phyloP scores from a whole-genome alignment of 164 flowering plant genomes.

The Magnolia officinalis region DNA sequence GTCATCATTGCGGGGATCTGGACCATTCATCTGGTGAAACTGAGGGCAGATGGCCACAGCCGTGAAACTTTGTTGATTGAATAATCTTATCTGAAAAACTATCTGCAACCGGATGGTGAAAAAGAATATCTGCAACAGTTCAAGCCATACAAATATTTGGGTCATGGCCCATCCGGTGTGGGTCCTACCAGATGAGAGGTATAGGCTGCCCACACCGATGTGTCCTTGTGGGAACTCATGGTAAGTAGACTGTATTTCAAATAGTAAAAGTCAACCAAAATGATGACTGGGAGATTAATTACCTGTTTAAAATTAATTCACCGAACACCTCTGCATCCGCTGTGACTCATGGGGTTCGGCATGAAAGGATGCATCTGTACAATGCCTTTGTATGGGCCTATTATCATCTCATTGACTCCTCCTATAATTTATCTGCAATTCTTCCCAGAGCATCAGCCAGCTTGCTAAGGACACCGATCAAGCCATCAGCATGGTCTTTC shows the following conservation, averaged over 20 bases:
- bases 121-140: no score
- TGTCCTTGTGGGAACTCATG: neutral
- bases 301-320: neutral
- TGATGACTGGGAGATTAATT: neutral
- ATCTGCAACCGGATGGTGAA: no score
- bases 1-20: no score
- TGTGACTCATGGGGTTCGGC: neutral
- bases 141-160: no score
- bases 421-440: slow-evolving; percentile 76
- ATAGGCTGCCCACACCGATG: no score
- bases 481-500: slow-evolving; percentile 47
- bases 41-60: no score
- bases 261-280: neutral
- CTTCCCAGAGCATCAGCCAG: slow-evolving; percentile 78
- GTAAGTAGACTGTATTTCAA: neutral
- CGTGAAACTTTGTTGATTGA: no score
- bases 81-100: no score
- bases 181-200: neutral
- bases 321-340: neutral
- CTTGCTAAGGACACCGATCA: slow-evolving; percentile 64
- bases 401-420: neutral
- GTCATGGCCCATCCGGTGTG: no score
- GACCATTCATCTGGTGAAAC: no score
- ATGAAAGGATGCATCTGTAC: neutral
- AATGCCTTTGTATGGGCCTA: neutral